These are phyloP conservation scores for Stagonosporopsis vannaccii DNA, from an alignment of 2,329 filamentous ascomycete genomes.

Conservation along the genomic window DNA sequence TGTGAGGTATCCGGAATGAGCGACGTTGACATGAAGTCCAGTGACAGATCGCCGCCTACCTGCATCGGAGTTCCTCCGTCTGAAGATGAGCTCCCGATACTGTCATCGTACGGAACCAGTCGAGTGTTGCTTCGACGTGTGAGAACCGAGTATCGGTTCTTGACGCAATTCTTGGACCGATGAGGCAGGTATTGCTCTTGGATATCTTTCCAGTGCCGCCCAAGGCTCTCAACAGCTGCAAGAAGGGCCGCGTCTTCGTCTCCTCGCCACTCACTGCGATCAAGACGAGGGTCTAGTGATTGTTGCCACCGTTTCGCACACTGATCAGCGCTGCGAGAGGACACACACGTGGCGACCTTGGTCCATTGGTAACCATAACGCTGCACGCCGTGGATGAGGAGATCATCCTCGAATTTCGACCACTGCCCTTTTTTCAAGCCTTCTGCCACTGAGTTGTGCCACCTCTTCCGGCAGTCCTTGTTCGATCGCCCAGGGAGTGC, in stretches of 20 bases:
- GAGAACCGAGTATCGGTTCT: conserved; percentile 45
- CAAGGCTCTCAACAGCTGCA: conserved; percentile 27
- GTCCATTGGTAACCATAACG: conserved; percentile 53
- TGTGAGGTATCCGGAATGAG: background rate
- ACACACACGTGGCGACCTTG: conserved; percentile 51
- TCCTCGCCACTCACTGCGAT: conserved; percentile 50
- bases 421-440: conserved; percentile 53
- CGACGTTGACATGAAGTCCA: background rate
- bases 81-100: conserved; percentile 6
- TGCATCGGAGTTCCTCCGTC: conserved; percentile 9
- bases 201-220: conserved; percentile 52
- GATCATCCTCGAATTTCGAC: conserved; percentile 47
- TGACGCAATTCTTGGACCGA: conserved; percentile 50
- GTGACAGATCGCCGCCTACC: background rate
- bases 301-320: conserved; percentile 59
- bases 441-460: conserved; percentile 50
- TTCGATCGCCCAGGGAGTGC: conserved; percentile 52
- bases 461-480: conserved; percentile 56
- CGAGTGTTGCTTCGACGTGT: conserved; percentile 2
- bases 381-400: conserved; percentile 45
- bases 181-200: conserved; percentile 44
- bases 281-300: conserved; percentile 52
- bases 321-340: conserved; percentile 52
- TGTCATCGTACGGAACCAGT: conserved; percentile 2
- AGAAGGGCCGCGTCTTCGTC: conserved; percentile 38